Base-by-base conservation (phyloP, 2,329 filamentous ascomycete species). In the Talaromyces piceae region DNA sequence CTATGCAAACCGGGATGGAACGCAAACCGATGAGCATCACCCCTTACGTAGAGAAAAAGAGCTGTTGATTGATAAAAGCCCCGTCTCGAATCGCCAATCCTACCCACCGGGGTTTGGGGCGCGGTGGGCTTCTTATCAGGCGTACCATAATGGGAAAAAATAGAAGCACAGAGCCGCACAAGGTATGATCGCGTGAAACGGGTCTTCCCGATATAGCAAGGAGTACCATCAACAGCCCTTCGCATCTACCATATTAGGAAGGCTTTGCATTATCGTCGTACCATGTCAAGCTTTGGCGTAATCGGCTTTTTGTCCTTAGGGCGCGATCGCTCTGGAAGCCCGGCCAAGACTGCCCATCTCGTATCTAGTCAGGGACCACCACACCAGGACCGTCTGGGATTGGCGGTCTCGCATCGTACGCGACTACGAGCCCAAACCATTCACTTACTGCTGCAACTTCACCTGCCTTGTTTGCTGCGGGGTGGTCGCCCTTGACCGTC, bases 151-250 rank as follows among this genome's bases (percentile, higher is more conserved):
- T 43, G 39, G 39, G 11, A 25, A 43, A 25, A 43, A 43, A 43
- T 43, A 43, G 39, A 43, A 43, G 39, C 39, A 43, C 39, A 43
- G 39, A 43, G 39, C 39, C 39, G 39, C 39, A 43, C 39, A 43
- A 45, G 49, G 49, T 50, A 50, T 50, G 49, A 50, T 50, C 49
- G 49, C 49, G 49, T 43, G 30, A 46, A 46, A 33, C 8, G 44
- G 44, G 18, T 26, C 44, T 20, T 30, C 25, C 20, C 44, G 44
- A 46, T 46, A 16, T 46, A 13, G 44, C 44, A 28, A 28, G 16
- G 44, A 46, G 28, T 13, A 22, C 18, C 43, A 8, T 16, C 1
- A 7, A n/a, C 31, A 33, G 31, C n/a, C 16, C 33, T 18, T 20
- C 6, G 33, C 16, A 37, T 18, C 33, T 18, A 7, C 33, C 16